Percentiles rank a stretch among this genome's conserved stretches.
phyloP scores from a whole-genome alignment of 192 early-diverging fungal genomes.

The Pecoramyces ruminantium region DNA sequence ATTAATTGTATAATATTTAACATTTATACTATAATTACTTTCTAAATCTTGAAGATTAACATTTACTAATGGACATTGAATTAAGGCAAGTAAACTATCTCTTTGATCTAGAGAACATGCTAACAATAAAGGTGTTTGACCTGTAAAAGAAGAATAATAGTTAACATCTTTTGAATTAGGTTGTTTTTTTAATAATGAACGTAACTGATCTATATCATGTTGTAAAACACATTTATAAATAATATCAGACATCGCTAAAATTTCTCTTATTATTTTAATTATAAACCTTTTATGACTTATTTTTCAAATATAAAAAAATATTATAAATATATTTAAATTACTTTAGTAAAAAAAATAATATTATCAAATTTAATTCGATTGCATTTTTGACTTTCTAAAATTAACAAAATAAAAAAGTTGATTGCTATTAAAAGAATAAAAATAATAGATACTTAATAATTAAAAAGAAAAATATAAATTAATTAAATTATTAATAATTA shows the following conservation, averaged over 20 bases:
- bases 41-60: conserved; percentile 46
- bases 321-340: too few relatives aligned
- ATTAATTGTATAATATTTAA: too few relatives aligned
- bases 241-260: not conserved
- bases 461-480: too few relatives aligned
- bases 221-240: not conserved
- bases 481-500: too few relatives aligned
- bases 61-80: conserved; percentile 18
- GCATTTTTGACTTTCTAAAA: not conserved
- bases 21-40: conserved; percentile 1
- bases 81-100: not conserved
- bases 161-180: not conserved
- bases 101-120: not conserved
- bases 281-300: too few relatives aligned
- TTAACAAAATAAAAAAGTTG: too few relatives aligned
- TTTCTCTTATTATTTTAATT: not conserved
- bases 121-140: not conserved
- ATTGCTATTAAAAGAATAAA: too few relatives aligned
- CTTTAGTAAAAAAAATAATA: not conserved
- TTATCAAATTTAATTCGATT: not conserved
- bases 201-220: not conserved
- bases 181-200: not conserved
- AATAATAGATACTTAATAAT: too few relatives aligned
- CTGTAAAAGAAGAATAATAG: not conserved
- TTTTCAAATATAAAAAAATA: too few relatives aligned